phyloP scores from a whole-genome alignment of 2,329 filamentous ascomycete genomes.

The Laburnicola sp. region DNA sequence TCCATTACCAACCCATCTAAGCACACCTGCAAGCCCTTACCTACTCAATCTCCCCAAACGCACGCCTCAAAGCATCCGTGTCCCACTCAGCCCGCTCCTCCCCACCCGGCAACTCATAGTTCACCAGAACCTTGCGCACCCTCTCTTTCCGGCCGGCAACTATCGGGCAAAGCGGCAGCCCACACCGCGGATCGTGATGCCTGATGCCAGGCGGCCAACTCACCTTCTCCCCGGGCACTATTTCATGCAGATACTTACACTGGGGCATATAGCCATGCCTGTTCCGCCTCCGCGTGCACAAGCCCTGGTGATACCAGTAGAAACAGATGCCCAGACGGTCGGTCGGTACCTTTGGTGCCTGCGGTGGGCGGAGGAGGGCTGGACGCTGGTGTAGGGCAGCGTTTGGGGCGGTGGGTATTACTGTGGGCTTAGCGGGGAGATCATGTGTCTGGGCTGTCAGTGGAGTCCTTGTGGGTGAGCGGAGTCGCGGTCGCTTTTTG shows the following conservation, averaged over 20 bases:
- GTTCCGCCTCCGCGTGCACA: constrained; percentile 13
- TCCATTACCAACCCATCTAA: too few relatives aligned
- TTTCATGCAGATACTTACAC: constrained; percentile 21
- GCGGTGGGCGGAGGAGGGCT: neutral
- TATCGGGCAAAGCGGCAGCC: constrained; percentile 22
- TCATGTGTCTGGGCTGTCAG: neutral
- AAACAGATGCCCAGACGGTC: constrained; percentile 21
- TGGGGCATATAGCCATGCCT: neutral
- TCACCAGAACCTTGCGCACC: too few relatives aligned
- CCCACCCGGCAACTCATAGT: too few relatives aligned
- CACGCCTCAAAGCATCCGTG: too few relatives aligned
- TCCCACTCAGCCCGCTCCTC: too few relatives aligned
- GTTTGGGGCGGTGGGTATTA: neutral
- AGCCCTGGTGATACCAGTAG: constrained; percentile 29
- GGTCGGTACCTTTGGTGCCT: constrained; percentile 1
- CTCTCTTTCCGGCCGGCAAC: neutral
- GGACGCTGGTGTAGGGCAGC: neutral
- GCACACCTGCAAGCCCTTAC: too few relatives aligned
- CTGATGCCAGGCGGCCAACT: constrained; percentile 13
- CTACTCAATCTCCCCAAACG: too few relatives aligned
- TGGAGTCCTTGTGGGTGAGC: neutral
- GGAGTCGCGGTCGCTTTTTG: neutral
- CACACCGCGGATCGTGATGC: constrained; percentile 12
- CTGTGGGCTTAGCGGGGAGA: too few relatives aligned
- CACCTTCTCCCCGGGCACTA: constrained; percentile 12